Conservation (phyloP, 2,329 filamentous ascomycete genomes). For the Rugonectria rugulosa region DNA sequence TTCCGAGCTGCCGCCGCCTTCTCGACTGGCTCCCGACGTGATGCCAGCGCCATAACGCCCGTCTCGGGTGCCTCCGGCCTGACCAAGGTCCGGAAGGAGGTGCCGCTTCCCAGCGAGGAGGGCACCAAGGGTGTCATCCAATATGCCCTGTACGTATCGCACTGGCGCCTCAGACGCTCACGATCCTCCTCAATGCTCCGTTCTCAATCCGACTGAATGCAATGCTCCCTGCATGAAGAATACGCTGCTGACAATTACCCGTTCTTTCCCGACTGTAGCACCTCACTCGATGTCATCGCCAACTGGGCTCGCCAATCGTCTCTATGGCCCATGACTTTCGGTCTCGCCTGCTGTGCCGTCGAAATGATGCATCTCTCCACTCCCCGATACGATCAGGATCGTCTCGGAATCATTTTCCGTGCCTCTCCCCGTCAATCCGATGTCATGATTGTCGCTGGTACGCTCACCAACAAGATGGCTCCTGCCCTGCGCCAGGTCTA, state of each 20-base stretch:
- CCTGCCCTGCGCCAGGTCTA: constrained; percentile 89
- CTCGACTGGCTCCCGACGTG: constrained; percentile 71
- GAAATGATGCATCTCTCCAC: constrained; percentile 95
- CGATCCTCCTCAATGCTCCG: neutral
- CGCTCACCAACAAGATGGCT: constrained; percentile 96
- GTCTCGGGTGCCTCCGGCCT: constrained; percentile 62
- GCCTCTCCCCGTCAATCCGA: constrained; percentile 88
- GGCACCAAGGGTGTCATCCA: constrained; percentile 81
- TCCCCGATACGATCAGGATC: constrained; percentile 88
- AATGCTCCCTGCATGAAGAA: neutral
- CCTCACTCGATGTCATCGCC: constrained; percentile 78
- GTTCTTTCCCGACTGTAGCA: constrained; percentile 54
- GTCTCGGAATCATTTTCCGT: constrained; percentile 89
- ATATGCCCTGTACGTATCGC: constrained; percentile 78
- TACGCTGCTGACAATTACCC: constrained; percentile 11
- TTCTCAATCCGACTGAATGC: neutral
- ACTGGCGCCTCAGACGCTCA: neutral
- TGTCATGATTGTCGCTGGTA: constrained; percentile 93
- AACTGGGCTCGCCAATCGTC: constrained; percentile 89
- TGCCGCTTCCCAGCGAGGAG: constrained; percentile 80
- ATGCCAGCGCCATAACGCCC: constrained; percentile 64
- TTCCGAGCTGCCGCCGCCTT: constrained; percentile 69
- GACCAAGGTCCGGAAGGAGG: constrained; percentile 70
- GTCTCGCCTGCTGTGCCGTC: constrained; percentile 85
- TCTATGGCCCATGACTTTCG: constrained; percentile 89